Evolutionary conservation across 139 green algal genomes (phyloP).

Genomic region (Tetraselmis striata): DNA sequence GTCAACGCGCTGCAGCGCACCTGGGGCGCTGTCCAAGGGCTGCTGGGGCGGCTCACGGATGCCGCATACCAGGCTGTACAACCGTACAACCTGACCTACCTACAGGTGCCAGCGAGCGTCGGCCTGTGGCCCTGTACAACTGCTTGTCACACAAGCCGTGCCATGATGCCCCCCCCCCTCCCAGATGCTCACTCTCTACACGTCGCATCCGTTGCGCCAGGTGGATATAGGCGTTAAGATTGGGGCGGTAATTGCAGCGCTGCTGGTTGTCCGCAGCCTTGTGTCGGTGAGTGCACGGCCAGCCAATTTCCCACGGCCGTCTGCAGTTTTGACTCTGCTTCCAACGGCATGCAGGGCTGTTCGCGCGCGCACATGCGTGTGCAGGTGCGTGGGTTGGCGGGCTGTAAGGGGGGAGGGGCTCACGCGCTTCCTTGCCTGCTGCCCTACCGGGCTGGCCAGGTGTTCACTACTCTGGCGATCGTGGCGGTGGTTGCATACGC

Average conservation of each 20-base stretch:
- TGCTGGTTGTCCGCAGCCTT: neutral
- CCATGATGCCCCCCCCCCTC: no score
- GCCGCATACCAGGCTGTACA: neutral
- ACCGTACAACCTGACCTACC: neutral
- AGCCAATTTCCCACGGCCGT: no score
- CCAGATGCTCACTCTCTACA: no score
- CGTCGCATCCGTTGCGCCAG: no score
- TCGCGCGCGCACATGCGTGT: no score
- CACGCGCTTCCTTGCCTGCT: no score
- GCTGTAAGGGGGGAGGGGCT: no score
- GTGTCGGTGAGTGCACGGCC: neutral
- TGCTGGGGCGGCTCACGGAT: neutral
- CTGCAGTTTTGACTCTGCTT: no score
- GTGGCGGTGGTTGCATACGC: neutral
- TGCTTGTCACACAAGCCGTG: no score
- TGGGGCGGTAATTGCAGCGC: neutral
- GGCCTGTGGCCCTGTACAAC: no score
- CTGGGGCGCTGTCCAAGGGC: neutral
- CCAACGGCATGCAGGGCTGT: no score
- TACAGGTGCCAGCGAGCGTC: neutral
- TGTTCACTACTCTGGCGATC: neutral
- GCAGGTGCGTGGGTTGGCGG: neutral
- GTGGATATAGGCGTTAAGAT: neutral
- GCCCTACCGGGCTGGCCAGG: neutral
- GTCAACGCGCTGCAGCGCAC: neutral